These are phyloP conservation scores for Dacryopinax spathularia DNA, from an alignment of 768 basidiomycete species.

Conservation along the genomic window DNA sequence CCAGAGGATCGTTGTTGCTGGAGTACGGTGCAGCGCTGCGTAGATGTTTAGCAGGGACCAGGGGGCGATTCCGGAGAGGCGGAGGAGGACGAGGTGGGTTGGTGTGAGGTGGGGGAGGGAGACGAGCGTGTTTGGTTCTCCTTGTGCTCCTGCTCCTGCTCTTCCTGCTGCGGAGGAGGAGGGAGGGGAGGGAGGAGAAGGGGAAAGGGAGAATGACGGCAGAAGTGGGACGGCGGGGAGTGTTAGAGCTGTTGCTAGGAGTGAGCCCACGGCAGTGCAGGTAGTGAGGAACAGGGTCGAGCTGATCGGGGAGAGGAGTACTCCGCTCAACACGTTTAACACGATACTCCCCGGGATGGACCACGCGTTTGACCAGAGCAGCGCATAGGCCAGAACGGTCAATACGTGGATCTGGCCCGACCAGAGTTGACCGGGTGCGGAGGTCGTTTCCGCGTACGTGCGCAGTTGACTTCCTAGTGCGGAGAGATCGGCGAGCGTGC, in stretches of 20 bases:
- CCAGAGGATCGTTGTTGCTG: background rate
- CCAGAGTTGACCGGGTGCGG: slow-evolving; percentile 21
- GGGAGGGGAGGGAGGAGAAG: slow-evolving; percentile 24
- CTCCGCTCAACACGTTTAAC: slow-evolving; percentile 85
- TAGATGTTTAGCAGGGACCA: slow-evolving; percentile 91
- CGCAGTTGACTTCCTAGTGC: slow-evolving; percentile 62
- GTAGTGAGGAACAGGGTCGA: slow-evolving; percentile 70
- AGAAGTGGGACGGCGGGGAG: slow-evolving; percentile 76
- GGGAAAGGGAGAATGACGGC: slow-evolving; percentile 58
- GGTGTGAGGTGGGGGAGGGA: slow-evolving; percentile 29
- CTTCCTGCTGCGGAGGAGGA: slow-evolving; percentile 19
- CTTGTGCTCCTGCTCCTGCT: background rate
- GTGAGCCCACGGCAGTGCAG: slow-evolving; percentile 77
- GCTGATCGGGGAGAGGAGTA: slow-evolving; percentile 65
- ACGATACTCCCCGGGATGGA: slow-evolving; percentile 88
- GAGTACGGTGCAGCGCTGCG: background rate
- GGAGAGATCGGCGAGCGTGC: slow-evolving; percentile 58
- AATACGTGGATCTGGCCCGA: slow-evolving; percentile 59
- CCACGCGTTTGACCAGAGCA: slow-evolving; percentile 95
- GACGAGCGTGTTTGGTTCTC: slow-evolving; percentile 34
- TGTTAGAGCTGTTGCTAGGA: slow-evolving; percentile 64
- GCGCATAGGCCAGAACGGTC: slow-evolving; percentile 65
- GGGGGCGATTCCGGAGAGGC: slow-evolving; percentile 84
- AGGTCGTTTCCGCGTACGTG: slow-evolving; percentile 63
- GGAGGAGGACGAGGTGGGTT: slow-evolving; percentile 59